phyloP scores from a whole-genome alignment of 805 yeast genomes.

The Candida berthetii region DNA sequence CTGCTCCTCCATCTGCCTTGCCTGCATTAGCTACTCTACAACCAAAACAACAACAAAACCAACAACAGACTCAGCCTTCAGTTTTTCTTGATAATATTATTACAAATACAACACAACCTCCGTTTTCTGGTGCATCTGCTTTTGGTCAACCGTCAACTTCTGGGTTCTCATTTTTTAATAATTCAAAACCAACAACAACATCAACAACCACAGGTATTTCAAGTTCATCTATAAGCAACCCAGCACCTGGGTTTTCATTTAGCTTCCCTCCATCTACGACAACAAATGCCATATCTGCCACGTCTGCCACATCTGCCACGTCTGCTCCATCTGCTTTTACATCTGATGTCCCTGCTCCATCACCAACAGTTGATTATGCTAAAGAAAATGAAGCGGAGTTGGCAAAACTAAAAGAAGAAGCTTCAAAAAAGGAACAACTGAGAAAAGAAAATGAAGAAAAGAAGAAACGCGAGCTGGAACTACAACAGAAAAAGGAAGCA shows the following conservation, averaged over 20 bases:
- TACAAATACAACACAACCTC: too few species aligned
- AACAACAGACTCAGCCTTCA: too few species aligned
- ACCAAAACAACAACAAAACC: neutral
- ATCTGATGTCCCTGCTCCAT: neutral
- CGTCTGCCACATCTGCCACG: too few species aligned
- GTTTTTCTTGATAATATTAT: too few species aligned
- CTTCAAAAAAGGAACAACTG: slow-evolving; percentile 2
- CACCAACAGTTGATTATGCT: neutral
- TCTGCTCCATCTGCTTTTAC: too few species aligned
- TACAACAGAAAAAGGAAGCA: slow-evolving; percentile 7
- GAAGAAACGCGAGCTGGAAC: neutral
- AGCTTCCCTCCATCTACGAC: neutral
- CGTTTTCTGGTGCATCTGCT: too few species aligned
- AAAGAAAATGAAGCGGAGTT: neutral
- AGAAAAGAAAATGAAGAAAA: slow-evolving; percentile 3
- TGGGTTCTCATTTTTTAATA: too few species aligned
- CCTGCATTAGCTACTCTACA: neutral
- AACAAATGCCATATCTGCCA: too few species aligned
- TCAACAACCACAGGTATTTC: too few species aligned
- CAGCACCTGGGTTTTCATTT: neutral
- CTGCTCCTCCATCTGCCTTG: neutral
- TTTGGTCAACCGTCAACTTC: too few species aligned
- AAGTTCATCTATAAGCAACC: too few species aligned
- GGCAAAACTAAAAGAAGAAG: slow-evolving; percentile 2
- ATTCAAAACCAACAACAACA: neutral